These are phyloP conservation scores for Aureobasidium sp. DNA, from an alignment of 2,329 filamentous ascomycete genomes.

Conservation along the genomic window DNA sequence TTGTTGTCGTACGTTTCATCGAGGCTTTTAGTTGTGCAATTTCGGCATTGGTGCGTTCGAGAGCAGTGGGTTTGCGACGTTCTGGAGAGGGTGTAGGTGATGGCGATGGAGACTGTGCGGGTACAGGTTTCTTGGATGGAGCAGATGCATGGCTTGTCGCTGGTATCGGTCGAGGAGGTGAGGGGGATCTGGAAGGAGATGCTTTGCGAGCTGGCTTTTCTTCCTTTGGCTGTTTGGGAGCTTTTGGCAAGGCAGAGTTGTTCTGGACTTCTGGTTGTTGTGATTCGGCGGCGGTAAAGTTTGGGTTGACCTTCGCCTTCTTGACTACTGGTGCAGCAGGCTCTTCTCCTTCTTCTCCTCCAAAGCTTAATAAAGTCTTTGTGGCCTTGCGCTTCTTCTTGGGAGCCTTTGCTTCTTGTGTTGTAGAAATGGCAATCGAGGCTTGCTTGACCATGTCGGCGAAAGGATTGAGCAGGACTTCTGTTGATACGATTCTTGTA, in stretches of 20 bases:
- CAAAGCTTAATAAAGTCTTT: slow-evolving; percentile 74
- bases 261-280: slow-evolving; percentile 19
- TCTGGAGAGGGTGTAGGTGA: slow-evolving; percentile 28
- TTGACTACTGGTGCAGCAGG: slow-evolving; percentile 56
- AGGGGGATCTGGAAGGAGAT: not conserved
- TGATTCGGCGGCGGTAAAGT: slow-evolving; percentile 51
- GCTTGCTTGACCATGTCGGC: slow-evolving; percentile 69
- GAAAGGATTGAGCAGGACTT: slow-evolving; percentile 76
- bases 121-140: not conserved
- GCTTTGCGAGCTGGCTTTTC: not conserved
- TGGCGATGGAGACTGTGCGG: slow-evolving; percentile 20
- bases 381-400: slow-evolving; percentile 56
- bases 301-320: slow-evolving; percentile 71
- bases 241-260: slow-evolving; percentile 11
- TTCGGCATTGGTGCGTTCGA: slow-evolving; percentile 70
- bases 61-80: slow-evolving; percentile 20
- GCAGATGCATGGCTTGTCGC: not conserved
- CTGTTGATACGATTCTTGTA: slow-evolving; percentile 64
- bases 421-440: slow-evolving; percentile 46
- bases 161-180: not conserved
- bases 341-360: slow-evolving; percentile 52
- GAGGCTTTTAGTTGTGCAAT: slow-evolving; percentile 75
- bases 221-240: slow-evolving; percentile 11
- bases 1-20: slow-evolving; percentile 54
- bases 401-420: slow-evolving; percentile 38